Evolutionary conservation across 345 rosid species (phyloP), one percentile per base, ranked within the genome.

Genomic region (Syzygium aqueum): DNA sequence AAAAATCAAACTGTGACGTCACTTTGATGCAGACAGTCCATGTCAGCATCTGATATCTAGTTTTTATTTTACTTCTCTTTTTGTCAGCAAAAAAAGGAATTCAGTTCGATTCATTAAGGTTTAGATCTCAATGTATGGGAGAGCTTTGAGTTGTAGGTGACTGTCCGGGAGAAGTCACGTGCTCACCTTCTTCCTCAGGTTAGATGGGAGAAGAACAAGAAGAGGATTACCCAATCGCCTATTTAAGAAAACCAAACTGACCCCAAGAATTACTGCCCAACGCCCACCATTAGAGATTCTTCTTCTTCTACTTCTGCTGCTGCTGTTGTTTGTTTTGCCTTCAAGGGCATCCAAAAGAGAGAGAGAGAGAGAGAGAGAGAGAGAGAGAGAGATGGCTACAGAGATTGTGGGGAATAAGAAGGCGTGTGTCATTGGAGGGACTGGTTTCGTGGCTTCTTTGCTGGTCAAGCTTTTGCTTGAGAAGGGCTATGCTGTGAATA

Each of bases 351-450:
- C n/a, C n/a, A 57, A 22, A 85, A 22, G 59, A 8, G 59, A 54
- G 25, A 54, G 59, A 53, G 25, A 3, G 8, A 54, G 59, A 8
- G 63, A 56, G n/a, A 57, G 63, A 27, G 65, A 59, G 73, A 61
- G 73, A 61, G 53, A 15, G 53, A 52, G 6, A 15, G 53, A 52
- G 78, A 93, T 91, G 94, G 94, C 85, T 30, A 84, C 87, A 19
- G 49, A 73, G 49, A 33, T 73, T 19, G 80, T 67, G 7, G 87
- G 59, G 25, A 90, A 89, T 30, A 96, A 91, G 93, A 92, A 50
- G 84, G 98, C 92, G 14, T 97, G 99, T 88, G 99, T 97, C 13
- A 91, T 94, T 3, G 98, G 99, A 43, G 99, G 99, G 63, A 88
- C 89, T 1, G 98, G 99, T 46, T 95, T 91, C 86, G 91, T 96